phyloP scores from a whole-genome alignment of 441 rosid species.

The Pelargonium myrrhifolium region DNA sequence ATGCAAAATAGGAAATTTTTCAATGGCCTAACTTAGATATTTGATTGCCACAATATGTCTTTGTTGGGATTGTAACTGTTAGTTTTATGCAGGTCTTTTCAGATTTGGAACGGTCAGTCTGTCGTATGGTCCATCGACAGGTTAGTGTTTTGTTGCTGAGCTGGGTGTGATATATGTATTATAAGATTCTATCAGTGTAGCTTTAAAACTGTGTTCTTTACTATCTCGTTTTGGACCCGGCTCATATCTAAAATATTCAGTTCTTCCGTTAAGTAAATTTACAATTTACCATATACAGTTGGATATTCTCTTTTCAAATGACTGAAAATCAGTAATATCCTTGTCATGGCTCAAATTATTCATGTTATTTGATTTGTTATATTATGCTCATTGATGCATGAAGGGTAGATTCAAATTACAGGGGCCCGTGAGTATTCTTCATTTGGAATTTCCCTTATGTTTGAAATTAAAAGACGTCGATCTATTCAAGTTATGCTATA shows the following conservation, averaged over 20 bases:
- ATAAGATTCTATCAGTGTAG: not conserved
- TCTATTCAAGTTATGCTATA: not conserved
- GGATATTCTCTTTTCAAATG: too few species aligned
- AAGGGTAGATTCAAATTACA: too few species aligned
- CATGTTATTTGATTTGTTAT: too few species aligned
- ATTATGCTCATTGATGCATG: too few species aligned
- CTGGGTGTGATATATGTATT: constrained; percentile 7
- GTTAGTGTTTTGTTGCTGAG: constrained; percentile 36
- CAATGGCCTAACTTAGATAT: not conserved
- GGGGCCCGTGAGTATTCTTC: not conserved
- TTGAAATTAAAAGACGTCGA: not conserved
- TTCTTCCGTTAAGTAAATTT: too few species aligned
- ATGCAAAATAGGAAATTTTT: not conserved
- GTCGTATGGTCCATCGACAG: constrained; percentile 95
- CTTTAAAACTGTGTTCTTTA: not conserved
- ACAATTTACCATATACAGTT: too few species aligned
- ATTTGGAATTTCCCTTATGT: not conserved
- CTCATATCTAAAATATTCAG: too few species aligned
- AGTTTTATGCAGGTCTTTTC: constrained; percentile 66
- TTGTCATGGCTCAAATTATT: too few species aligned
- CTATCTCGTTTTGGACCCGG: too few species aligned
- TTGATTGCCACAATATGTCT: constrained; percentile 7
- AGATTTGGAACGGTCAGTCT: constrained; percentile 88
- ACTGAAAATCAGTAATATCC: too few species aligned
- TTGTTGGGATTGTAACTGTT: constrained; percentile 6